Evolutionary conservation across 495 filamentous ascomycete genomes (phyloP), one percentile per base, ranked within the genome.

Genomic region (Bombardia bombarda): DNA sequence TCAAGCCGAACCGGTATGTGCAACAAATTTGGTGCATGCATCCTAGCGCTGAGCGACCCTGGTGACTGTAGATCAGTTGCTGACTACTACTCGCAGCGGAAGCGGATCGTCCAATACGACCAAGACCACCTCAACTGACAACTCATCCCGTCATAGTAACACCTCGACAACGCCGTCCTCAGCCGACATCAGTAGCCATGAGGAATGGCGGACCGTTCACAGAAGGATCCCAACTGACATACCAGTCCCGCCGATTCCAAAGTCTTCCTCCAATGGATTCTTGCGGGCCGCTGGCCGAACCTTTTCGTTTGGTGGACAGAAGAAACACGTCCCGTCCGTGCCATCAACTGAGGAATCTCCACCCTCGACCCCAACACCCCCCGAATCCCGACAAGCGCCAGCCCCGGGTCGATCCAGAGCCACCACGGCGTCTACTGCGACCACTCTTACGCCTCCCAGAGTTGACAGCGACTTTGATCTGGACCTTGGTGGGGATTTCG

Each of bases 151-250:
- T 38, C 70, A 84, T 48, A 86, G 82, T 55, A 84, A 84, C 42
- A 77, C 79, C 13, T 86, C 84, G 5, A 87, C 83, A 14, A 63
- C 81, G 7, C 82, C 84, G 18, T 87, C 83, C 6, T 86, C 83
- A 7, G 79, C 79, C 18, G 84, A 86, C 46, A 58, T 72, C 6
- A 66, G 68, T 17, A 60, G 62, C 5, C 70, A 78, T 42, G 75
- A 83, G 26, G 77, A 83, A 39, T 64, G 63, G 54, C 63, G 65
- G 25, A 55, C 49, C 31, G 58, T 61, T 12, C 71, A 73, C 46
- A 70, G 70, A 32, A 74, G 74, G 53, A 58, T 63, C 12, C 53
- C 68, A 13, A 60, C 66, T 32, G 76, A 83, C 33, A 70, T 77
- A 36, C 78, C 80, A 12, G 60, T 72, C 18, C 81, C 81, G 16